phyloP scores from a whole-genome alignment of 306 rosid genomes.

The Vigna unguiculata region DNA sequence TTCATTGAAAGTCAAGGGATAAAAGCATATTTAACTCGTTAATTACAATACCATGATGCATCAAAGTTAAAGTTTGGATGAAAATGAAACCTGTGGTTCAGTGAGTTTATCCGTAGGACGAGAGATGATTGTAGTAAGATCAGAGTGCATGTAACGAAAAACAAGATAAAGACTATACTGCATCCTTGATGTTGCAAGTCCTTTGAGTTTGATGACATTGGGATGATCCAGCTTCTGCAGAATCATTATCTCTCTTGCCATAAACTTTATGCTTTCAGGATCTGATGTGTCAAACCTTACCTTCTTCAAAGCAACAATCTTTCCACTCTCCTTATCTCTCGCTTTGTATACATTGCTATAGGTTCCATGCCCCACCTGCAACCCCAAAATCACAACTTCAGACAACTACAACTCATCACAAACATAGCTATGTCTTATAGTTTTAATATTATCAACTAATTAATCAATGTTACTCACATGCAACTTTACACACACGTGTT shows the following conservation, averaged over 20 bases:
- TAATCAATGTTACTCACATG: neutral
- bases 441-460: neutral
- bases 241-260: constrained; percentile 18
- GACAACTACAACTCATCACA: neutral
- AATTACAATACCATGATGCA: neutral
- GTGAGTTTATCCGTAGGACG: constrained; percentile 55
- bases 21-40: too few species aligned
- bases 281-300: constrained; percentile 14
- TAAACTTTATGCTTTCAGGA: constrained; percentile 20
- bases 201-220: constrained; percentile 9
- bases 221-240: constrained; percentile 19
- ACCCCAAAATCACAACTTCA: neutral
- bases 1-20: too few species aligned
- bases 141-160: neutral
- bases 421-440: neutral
- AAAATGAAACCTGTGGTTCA: constrained; percentile 65
- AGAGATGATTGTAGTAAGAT: constrained; percentile 6
- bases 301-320: constrained; percentile 25
- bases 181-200: constrained; percentile 19
- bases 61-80: neutral
- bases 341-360: constrained; percentile 20
- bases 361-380: constrained; percentile 2
- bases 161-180: constrained; percentile 25
- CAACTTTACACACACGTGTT: neutral
- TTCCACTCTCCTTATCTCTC: neutral